Evolutionary conservation across 176 grass and related monocot genomes (phyloP).

Genomic region (Zoysia pacifica): DNA sequence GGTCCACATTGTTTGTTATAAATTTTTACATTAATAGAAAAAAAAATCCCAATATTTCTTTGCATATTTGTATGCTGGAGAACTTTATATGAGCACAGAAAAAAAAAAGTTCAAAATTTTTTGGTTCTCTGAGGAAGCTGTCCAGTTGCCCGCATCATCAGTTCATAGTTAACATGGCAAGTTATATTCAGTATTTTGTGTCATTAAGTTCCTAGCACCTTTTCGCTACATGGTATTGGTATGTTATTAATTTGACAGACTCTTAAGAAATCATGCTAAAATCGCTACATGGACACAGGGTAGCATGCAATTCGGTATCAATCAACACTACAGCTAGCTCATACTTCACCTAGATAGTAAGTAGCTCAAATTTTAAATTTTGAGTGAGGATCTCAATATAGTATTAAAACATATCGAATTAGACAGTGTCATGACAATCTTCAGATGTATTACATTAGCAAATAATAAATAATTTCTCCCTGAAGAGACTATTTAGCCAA

Average conservation of each 20-base stretch:
- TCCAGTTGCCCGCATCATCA: not conserved
- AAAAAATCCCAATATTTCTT: not conserved
- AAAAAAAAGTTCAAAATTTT: too few relatives aligned
- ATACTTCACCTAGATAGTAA: not conserved
- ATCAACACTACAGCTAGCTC: not conserved
- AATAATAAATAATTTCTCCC: not conserved
- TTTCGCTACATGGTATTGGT: not conserved
- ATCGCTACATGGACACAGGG: not conserved
- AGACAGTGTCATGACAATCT: not conserved
- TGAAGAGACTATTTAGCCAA: not conserved
- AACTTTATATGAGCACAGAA: too few relatives aligned
- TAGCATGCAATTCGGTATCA: not conserved
- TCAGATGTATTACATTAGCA: conserved; percentile 1
- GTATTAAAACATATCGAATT: not conserved
- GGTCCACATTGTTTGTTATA: not conserved
- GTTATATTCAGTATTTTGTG: not conserved
- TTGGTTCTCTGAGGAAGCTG: too few relatives aligned
- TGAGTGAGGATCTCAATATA: not conserved
- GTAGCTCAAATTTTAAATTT: too few relatives aligned
- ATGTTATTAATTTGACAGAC: conserved; percentile 3
- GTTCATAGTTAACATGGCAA: not conserved
- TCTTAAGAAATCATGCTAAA: not conserved
- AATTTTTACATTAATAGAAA: not conserved
- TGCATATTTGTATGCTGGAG: conserved; percentile 1
- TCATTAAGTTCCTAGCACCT: not conserved